phyloP scores from a whole-genome alignment of 2,329 filamentous ascomycete species.

The Trichoderma sp. region DNA sequence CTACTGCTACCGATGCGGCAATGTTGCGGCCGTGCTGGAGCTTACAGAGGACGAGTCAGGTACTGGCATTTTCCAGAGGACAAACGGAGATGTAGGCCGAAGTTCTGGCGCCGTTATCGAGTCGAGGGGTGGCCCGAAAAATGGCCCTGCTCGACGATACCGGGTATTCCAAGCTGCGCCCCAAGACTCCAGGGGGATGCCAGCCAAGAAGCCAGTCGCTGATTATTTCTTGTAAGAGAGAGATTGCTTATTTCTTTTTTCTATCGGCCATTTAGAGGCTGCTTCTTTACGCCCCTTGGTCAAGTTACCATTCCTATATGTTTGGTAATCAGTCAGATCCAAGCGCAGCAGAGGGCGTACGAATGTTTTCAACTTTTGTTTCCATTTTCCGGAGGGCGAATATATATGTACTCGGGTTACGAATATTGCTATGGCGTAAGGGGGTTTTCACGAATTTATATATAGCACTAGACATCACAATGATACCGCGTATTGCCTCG shows the following conservation, averaged over 20 bases:
- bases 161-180: slow-evolving; percentile 95
- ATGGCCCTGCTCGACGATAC: slow-evolving; percentile 85
- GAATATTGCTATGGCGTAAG: slow-evolving; percentile 5
- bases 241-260: neutral
- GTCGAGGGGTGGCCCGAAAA: slow-evolving; percentile 49
- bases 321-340: neutral
- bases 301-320: neutral
- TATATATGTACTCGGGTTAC: neutral
- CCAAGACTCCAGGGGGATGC: slow-evolving; percentile 95
- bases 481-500: neutral
- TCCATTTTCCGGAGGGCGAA: neutral
- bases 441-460: neutral
- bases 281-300: neutral
- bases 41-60: slow-evolving; percentile 86
- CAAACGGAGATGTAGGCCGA: slow-evolving; percentile 69
- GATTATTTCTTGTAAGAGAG: slow-evolving; percentile 80
- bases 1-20: slow-evolving; percentile 95
- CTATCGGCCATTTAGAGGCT: neutral
- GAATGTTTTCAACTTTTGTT: neutral
- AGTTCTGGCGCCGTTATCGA: slow-evolving; percentile 58
- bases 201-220: slow-evolving; percentile 95
- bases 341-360: neutral
- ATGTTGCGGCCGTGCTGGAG: slow-evolving; percentile 93
- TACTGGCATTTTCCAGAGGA: slow-evolving; percentile 68
- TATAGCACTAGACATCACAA: neutral